Evolutionary conservation across 2,329 filamentous ascomycete species (phyloP).

Genomic region (Aureobasidium sp.): DNA sequence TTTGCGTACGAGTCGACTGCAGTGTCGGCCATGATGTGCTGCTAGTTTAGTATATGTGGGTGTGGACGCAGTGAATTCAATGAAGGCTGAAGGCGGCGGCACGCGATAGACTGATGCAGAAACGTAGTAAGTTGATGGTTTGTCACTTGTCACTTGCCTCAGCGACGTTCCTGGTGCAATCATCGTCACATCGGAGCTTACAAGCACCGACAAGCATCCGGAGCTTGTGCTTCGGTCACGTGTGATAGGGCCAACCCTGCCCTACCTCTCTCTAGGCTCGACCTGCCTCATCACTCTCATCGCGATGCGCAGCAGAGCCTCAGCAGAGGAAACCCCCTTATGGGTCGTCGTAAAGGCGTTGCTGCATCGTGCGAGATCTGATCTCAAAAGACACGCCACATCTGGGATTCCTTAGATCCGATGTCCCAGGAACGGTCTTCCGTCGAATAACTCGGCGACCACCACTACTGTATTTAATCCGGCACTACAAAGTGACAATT

Average conservation of each 20-base stretch:
- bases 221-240: background rate
- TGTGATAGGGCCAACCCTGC: background rate
- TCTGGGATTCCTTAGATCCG: background rate
- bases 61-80: background rate
- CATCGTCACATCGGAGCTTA: conserved; percentile 1
- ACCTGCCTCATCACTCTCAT: background rate
- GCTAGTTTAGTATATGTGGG: background rate
- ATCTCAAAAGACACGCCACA: background rate
- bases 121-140: background rate
- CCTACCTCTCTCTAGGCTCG: background rate
- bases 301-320: background rate
- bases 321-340: background rate
- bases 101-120: background rate
- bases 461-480: too few relatives aligned
- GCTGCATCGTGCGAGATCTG: background rate
- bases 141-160: conserved; percentile 5
- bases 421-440: background rate
- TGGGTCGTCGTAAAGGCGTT: background rate
- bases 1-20: conserved; percentile 73
- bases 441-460: background rate
- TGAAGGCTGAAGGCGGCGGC: background rate
- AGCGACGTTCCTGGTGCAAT: background rate
- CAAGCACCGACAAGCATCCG: background rate
- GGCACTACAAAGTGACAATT: background rate
- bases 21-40: conserved; percentile 67